Conservation (phyloP, 345 rosid genomes). For the Linum usitatissimum region DNA sequence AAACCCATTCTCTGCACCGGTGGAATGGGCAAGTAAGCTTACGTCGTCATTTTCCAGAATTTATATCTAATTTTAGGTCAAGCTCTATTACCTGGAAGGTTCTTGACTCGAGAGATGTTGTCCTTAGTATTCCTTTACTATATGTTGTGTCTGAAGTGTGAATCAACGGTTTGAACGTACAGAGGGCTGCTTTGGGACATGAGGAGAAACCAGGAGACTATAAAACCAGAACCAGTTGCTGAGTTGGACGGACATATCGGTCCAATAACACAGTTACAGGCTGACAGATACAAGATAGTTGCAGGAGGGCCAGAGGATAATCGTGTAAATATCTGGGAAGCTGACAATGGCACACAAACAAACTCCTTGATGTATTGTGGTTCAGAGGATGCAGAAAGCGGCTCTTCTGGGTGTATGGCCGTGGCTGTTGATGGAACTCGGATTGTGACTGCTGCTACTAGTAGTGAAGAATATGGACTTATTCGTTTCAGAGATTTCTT, state of each 20-base stretch:
- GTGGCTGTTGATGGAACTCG: slow-evolving; percentile 38
- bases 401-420: slow-evolving; percentile 30
- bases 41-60: too few species aligned
- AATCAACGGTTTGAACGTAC: slow-evolving; percentile 7
- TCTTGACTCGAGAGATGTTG: not conserved
- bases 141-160: not conserved
- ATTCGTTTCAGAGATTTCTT: slow-evolving; percentile 32
- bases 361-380: slow-evolving; percentile 32
- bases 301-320: slow-evolving; percentile 37
- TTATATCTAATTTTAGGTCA: too few species aligned
- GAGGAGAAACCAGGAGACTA: slow-evolving; percentile 31
- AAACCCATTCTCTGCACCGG: slow-evolving; percentile 47
- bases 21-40: slow-evolving; percentile 41
- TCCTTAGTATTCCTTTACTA: not conserved
- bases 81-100: too few species aligned
- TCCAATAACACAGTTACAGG: slow-evolving; percentile 29
- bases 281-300: slow-evolving; percentile 56
- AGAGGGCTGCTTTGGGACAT: slow-evolving; percentile 63
- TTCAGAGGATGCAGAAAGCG: slow-evolving; percentile 8
- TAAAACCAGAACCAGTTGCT: slow-evolving; percentile 28
- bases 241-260: slow-evolving; percentile 50
- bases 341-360: slow-evolving; percentile 29
- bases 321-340: slow-evolving; percentile 40
- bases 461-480: slow-evolving; percentile 14
- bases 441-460: slow-evolving; percentile 27